Evolutionary conservation across 1,284 basidiomycete species (phyloP), one percentile per base, ranked within the genome.

Genomic region (Tremellales sp.): DNA sequence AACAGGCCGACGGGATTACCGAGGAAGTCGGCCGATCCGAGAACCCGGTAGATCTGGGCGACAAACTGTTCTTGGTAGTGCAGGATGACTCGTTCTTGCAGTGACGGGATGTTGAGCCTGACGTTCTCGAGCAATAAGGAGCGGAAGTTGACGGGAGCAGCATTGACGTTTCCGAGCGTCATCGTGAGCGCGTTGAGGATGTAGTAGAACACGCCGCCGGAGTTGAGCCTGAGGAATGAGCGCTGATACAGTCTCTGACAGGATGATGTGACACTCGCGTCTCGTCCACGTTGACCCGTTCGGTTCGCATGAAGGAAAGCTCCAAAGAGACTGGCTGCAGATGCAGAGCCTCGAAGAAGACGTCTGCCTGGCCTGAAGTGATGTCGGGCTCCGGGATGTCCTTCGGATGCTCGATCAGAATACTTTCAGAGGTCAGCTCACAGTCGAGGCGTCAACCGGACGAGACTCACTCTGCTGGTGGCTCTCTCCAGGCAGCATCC

Each of bases 341-440:
- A 62, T 97, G 92, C n/a, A 99, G 80, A 12, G 93, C 84, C 75
- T 99, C 94, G 67, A 98, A 97, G 76, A 98, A 98, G 48, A 97
- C 75, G 57, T 92, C 86, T 67, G 83, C 82, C 26, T 87, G 87
- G 7, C 77, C 76, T n/a, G 80, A 76, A 7, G 76, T 76, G 5
- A 79, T 77, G 39, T 78, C 77, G 3, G 94, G 92, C 60, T 97
- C 93, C 0, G 84, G 82, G 29, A 97, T 87, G 1, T 81, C 82
- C 26, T 83, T 81, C 4, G 85, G 81, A 56, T 89, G 75, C 56
- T 85, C 81, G 56, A 94, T 86, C 25, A 97, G 78, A 19, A 88
- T 66, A 61, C 90, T 94, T 60, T n/a, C n/a, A 24, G 26, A 17
- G 33, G 13, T 29, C 37, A 35, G 31, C 33, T 31, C 44, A 31